Base-by-base conservation (phyloP, 2,329 filamentous ascomycete species). In the Aspergillus texensis region DNA sequence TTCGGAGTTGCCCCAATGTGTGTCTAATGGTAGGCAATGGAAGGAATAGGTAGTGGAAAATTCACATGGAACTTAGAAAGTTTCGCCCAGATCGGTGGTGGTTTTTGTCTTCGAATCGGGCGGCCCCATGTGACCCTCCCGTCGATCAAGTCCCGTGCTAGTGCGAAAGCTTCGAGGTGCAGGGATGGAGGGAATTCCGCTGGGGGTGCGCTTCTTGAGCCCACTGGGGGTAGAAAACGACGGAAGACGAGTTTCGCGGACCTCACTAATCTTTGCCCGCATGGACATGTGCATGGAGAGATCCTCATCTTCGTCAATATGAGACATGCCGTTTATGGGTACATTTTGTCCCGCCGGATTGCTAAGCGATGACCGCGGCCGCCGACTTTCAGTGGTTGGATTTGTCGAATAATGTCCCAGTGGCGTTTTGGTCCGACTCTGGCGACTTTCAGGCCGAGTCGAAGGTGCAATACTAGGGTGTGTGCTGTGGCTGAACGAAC, bases 341-440 rank as follows among this genome's bases (percentile, higher is more conserved):
- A 87, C 84, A 4, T 84, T 82, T 67, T 89, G 85, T 12, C 85
- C 79, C n/a, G 74, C 72, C 26, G 78, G 78, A 65, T 86, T 88
- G 60, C 89, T 87, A 67, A 94, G 82, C 16, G 91, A 93, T 57
- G 89, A 92, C 57, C 90, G 85, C 21, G 91, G 89, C 59, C 91
- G 86, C 30, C 86, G 77, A 67, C 81, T 76, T 72, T 84, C 77
- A 28, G 80, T 78, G 65, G 80, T 80, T 57, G 82, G 79, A 62
- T 82, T 79, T 61, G 76, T 79, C 60, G 80, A 79, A 72, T 84
- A 84, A 68, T 85, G 81, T 32, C 82, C 87, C 59, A 92, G 78
- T 1, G 91, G 88, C 14, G 90, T 91, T 64, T 89, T 85, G 10
- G 86, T 80, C 19, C 88, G 75, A 66, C 89, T 91, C 43, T 87